A percentile compares a stretch with the other conserved stretches of the same genome.
phyloP scores from a whole-genome alignment of 768 basidiomycete species.

The Trametes elegans region DNA sequence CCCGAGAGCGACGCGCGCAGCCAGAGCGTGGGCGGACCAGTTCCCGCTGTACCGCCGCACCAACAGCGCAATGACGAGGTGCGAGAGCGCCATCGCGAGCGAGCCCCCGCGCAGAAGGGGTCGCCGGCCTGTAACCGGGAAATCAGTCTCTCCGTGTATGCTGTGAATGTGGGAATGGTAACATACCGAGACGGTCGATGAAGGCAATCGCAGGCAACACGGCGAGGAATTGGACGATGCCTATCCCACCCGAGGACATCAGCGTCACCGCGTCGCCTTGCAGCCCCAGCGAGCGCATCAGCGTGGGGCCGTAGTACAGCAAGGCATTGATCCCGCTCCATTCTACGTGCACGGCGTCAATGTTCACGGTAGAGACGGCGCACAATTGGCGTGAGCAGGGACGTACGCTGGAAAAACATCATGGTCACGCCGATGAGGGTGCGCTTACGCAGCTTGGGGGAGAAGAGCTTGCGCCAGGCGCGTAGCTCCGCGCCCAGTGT shows the following conservation, averaged over 20 bases:
- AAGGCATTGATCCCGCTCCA: constrained; percentile 88
- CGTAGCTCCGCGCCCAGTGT: constrained; percentile 34
- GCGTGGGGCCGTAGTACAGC: constrained; percentile 77
- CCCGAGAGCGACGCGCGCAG: constrained; percentile 71
- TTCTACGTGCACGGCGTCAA: constrained; percentile 41
- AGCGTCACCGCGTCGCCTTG: constrained; percentile 57
- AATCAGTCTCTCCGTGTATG: neutral
- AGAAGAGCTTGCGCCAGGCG: constrained; percentile 59
- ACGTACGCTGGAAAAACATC: constrained; percentile 83
- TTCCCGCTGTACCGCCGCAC: constrained; percentile 52
- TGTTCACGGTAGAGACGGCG: neutral
- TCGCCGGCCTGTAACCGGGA: constrained; percentile 48
- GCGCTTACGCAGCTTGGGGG: constrained; percentile 49
- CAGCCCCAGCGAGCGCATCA: constrained; percentile 64
- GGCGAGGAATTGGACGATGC: constrained; percentile 73
- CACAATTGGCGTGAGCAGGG: neutral
- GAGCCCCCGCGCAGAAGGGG: constrained; percentile 66
- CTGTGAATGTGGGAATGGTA: neutral
- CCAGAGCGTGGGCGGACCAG: constrained; percentile 56
- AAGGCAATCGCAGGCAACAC: constrained; percentile 71
- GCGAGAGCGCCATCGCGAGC: constrained; percentile 59
- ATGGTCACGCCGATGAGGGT: constrained; percentile 70
- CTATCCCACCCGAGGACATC: constrained; percentile 75
- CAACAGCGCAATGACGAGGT: constrained; percentile 61
- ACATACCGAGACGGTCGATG: constrained; percentile 59